A percentile compares a stretch with the other conserved stretches of the same genome.
phyloP scores from a whole-genome alignment of 768 basidiomycete species.

The Naganishia vishniacii region DNA sequence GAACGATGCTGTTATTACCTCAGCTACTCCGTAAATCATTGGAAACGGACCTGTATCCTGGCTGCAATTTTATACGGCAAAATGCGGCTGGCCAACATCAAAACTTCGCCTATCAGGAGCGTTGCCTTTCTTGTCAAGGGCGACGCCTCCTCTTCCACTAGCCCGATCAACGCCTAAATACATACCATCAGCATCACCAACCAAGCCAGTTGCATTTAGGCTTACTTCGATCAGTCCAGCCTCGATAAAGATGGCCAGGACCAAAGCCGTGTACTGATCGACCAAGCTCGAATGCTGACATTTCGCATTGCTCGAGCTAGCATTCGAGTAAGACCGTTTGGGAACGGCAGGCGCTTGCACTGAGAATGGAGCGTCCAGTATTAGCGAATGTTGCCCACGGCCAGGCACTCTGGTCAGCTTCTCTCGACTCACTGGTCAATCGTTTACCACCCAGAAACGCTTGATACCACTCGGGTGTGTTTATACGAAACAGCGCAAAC shows the following conservation, averaged over 20 bases:
- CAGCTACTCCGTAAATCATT: not conserved
- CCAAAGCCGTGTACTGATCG: conserved; percentile 84
- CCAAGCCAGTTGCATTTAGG: not conserved
- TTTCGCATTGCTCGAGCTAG: not conserved
- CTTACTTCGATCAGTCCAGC: conserved; percentile 82
- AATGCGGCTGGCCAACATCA: conserved; percentile 80
- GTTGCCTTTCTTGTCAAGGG: conserved; percentile 74
- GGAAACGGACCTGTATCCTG: conserved; percentile 63
- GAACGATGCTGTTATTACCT: not conserved
- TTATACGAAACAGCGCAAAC: conserved; percentile 86
- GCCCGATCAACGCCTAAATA: conserved; percentile 69
- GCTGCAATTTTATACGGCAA: conserved; percentile 76
- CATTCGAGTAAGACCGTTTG: not conserved
- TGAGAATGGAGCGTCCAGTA: not conserved
- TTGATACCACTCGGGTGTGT: conserved; percentile 84
- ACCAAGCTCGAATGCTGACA: conserved; percentile 58
- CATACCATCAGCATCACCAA: not conserved
- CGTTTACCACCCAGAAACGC: conserved; percentile 84
- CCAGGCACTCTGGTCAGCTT: conserved; percentile 40
- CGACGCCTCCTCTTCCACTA: conserved; percentile 69
- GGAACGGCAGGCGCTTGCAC: not conserved
- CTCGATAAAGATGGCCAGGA: conserved; percentile 75
- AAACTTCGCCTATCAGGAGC: conserved; percentile 79
- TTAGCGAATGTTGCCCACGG: not conserved
- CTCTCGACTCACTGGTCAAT: conserved; percentile 51